Evolutionary conservation across 2,329 filamentous ascomycete genomes (phyloP).

Genomic region (Penicillium sp.): DNA sequence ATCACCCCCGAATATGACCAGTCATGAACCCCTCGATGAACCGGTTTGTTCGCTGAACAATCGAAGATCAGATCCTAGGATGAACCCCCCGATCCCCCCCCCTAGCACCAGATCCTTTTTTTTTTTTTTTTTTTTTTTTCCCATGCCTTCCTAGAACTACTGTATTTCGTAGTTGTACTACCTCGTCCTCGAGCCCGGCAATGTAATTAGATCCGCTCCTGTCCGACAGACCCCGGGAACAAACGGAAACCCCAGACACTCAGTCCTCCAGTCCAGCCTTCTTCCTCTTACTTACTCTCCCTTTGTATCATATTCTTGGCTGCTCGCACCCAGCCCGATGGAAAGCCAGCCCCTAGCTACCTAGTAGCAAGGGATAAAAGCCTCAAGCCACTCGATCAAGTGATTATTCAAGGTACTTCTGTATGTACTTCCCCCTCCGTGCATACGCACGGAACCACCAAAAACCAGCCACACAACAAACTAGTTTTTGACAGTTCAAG

Average conservation of each 20-base stretch:
- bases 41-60: slow-evolving; percentile 2
- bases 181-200: neutral
- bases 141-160: neutral
- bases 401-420: neutral
- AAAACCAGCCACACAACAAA: neutral
- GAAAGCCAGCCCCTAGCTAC: neutral
- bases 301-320: slow-evolving; percentile 2
- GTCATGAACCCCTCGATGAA: slow-evolving; percentile 30
- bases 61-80: slow-evolving; percentile 6
- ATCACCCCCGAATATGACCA: slow-evolving; percentile 21
- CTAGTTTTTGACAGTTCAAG: neutral
- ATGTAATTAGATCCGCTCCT: neutral
- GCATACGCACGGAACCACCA: neutral
- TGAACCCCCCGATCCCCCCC: neutral
- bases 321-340: neutral
- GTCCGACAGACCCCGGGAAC: neutral
- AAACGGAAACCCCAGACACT: neutral
- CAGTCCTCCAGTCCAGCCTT: neutral
- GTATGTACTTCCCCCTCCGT: neutral
- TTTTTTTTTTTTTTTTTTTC: neutral
- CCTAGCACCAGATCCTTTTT: neutral
- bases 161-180: neutral
- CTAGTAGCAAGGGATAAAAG: neutral
- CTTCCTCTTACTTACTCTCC: neutral
- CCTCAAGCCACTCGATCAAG: neutral